phyloP scores from a whole-genome alignment of 179 eudicot genomes.

The Heliamphora pulchella region DNA sequence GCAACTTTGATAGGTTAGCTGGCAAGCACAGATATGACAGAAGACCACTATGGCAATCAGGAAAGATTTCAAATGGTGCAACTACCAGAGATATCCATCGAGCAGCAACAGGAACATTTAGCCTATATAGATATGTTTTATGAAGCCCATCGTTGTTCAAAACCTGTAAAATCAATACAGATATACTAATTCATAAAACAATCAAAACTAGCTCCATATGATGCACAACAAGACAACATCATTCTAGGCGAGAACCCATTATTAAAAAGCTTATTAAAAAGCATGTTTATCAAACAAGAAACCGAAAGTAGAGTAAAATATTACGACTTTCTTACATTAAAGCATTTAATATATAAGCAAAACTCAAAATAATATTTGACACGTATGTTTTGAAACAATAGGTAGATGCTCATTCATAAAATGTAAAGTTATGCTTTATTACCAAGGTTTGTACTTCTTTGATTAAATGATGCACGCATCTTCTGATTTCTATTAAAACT shows the following conservation, averaged over 20 bases:
- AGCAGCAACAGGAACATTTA: conserved; percentile 78
- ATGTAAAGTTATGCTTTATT: no score
- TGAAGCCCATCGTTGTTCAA: conserved; percentile 81
- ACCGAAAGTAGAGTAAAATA: not conserved
- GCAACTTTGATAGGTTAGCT: conserved; percentile 51
- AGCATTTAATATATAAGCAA: not conserved
- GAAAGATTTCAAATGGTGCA: conserved; percentile 84
- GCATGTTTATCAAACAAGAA: no score
- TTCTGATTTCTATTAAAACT: no score
- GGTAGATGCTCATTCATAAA: no score
- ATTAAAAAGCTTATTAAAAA: no score
- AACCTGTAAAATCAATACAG: conserved; percentile 38
- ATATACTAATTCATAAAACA: not conserved
- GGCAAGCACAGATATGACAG: conserved; percentile 80
- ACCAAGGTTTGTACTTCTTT: no score
- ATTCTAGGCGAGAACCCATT: not conserved
- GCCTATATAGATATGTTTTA: conserved; percentile 76
- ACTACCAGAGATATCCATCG: conserved; percentile 86
- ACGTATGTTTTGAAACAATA: no score
- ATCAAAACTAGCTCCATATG: not conserved
- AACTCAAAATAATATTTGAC: no score
- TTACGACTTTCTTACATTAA: not conserved
- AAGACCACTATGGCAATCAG: conserved; percentile 58
- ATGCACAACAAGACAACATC: not conserved
- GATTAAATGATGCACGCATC: no score